phyloP scores from a whole-genome alignment of 345 rosid genomes.

The Linum usitatissimum region DNA sequence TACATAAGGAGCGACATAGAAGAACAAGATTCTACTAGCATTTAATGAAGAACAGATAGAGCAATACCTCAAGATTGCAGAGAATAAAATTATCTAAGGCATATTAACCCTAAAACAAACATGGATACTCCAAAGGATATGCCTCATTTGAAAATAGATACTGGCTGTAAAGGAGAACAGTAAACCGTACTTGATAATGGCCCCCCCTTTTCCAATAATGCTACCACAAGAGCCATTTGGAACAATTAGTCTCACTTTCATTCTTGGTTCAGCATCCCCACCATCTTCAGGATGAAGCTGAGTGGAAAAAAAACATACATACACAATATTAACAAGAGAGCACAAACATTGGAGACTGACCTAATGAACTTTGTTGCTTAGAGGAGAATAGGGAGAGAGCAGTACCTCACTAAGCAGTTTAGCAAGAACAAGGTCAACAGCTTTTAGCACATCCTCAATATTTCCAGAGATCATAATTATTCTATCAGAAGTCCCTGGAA shows the following conservation, averaged over 20 bases:
- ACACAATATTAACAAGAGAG: constrained; percentile 8
- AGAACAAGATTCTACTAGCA: background rate
- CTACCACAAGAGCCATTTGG: constrained; percentile 96
- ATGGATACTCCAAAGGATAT: background rate
- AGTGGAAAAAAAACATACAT: constrained; percentile 15
- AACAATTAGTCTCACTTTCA: constrained; percentile 81
- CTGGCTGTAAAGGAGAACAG: constrained; percentile 2
- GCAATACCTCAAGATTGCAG: background rate
- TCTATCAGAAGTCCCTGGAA: constrained; percentile 93
- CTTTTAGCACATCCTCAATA: constrained; percentile 66
- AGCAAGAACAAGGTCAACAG: constrained; percentile 70
- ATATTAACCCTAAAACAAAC: background rate
- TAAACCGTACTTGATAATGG: constrained; percentile 73
- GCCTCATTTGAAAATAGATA: constrained; percentile 9
- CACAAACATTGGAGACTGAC: background rate
- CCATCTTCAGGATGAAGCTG: constrained; percentile 75
- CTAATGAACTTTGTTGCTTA: background rate
- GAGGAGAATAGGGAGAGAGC: constrained; percentile 1
- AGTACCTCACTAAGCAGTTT: constrained; percentile 85
- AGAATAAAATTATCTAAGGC: background rate
- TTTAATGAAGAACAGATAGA: background rate
- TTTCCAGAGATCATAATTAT: constrained; percentile 78
- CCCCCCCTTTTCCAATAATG: constrained; percentile 98
- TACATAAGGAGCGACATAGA: background rate
- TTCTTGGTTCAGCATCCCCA: constrained; percentile 66